A percentile compares a stretch with the other conserved stretches of the same genome.
These are phyloP conservation scores for Ogataea dorogensis DNA, from an alignment of 805 yeast species.

Conservation along the genomic window DNA sequence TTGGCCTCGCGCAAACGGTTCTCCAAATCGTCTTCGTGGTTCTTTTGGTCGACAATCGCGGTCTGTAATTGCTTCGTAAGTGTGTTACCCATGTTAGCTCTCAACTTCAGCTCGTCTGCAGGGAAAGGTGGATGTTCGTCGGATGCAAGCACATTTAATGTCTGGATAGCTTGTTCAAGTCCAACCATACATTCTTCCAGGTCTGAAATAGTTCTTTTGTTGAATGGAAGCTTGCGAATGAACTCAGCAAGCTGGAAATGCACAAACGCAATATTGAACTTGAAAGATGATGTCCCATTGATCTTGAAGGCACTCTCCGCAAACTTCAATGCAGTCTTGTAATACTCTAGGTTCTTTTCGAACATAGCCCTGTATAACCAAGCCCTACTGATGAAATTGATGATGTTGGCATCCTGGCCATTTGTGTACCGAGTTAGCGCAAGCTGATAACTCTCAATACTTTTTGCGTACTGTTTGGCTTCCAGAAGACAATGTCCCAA, in stretches of 20 bases:
- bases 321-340: conserved; percentile 60
- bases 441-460: conserved; percentile 84
- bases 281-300: conserved; percentile 45
- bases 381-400: conserved; percentile 78
- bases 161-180: conserved; percentile 58
- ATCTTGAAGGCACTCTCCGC: conserved; percentile 54
- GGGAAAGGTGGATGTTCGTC: conserved; percentile 71
- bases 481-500: conserved; percentile 86
- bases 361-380: conserved; percentile 78
- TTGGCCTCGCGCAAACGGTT: conserved; percentile 72
- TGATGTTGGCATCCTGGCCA: conserved; percentile 61
- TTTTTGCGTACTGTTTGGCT: conserved; percentile 75
- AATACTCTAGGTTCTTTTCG: conserved; percentile 63
- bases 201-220: conserved; percentile 60
- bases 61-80: conserved; percentile 68
- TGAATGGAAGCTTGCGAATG: conserved; percentile 57
- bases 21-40: conserved; percentile 55
- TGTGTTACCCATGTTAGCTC: conserved; percentile 86
- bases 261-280: conserved; percentile 79
- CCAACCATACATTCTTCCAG: conserved; percentile 56
- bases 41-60: conserved; percentile 68
- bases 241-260: conserved; percentile 86
- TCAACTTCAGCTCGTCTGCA: conserved; percentile 72
- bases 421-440: conserved; percentile 67
- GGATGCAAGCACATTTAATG: conserved; percentile 59